Evolutionary conservation across 1,284 basidiomycete genomes (phyloP).

Genomic region (Laetiporus sulphureus): DNA sequence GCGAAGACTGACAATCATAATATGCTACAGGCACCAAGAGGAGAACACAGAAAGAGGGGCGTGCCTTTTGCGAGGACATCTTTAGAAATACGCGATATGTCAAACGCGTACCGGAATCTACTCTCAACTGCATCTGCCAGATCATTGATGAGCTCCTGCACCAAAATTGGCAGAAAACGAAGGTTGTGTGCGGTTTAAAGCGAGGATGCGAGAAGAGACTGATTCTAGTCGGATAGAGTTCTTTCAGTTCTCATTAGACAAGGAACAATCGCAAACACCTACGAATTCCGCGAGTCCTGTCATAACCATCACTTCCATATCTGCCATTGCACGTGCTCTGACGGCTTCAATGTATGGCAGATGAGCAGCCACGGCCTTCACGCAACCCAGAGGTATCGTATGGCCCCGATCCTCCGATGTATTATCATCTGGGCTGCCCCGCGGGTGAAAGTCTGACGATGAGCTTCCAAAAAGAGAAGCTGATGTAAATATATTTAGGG

Average conservation of each 20-base stretch:
- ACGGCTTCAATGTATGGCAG: constrained; percentile 68
- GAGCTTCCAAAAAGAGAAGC: too few species aligned
- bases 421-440: too few species aligned
- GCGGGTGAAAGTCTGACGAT: constrained; percentile 11
- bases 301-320: constrained; percentile 87
- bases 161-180: constrained; percentile 75
- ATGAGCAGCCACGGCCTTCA: constrained; percentile 65
- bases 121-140: constrained; percentile 80
- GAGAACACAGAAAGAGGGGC: too few species aligned
- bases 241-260: too few species aligned
- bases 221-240: too few species aligned
- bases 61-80: constrained; percentile 74
- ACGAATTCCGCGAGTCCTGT: constrained; percentile 72
- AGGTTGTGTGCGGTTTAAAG: constrained; percentile 95
- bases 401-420: too few species aligned
- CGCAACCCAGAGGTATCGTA: constrained; percentile 49
- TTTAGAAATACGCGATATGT: constrained; percentile 78
- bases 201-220: constrained; percentile 82
- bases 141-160: constrained; percentile 75
- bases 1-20: too few species aligned
- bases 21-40: too few species aligned
- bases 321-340: constrained; percentile 60
- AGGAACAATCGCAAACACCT: constrained; percentile 27
- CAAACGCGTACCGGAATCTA: constrained; percentile 79
- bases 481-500: too few species aligned